These are phyloP conservation scores for Salisapilia sapeloensis DNA, from an alignment of 352 stramenopile species.

Conservation along the genomic window DNA sequence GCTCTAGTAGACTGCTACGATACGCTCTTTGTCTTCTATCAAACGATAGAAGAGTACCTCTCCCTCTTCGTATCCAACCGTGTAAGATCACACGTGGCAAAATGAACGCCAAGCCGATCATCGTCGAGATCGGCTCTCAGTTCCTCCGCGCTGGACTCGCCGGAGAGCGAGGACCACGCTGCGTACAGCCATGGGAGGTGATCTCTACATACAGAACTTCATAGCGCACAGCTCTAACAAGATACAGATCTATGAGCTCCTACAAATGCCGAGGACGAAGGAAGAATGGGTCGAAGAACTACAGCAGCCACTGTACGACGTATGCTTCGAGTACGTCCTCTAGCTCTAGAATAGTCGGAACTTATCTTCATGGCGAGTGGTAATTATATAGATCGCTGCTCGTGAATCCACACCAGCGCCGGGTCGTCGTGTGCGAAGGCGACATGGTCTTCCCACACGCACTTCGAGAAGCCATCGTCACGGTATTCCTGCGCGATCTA, in stretches of 20 bases:
- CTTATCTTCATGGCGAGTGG: conserved; percentile 7
- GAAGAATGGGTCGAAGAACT: conserved; percentile 30
- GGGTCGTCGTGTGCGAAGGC: conserved; percentile 66
- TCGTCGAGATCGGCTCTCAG: conserved; percentile 57
- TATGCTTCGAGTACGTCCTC: conserved; percentile 62
- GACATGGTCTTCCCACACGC: conserved; percentile 43
- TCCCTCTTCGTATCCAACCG: no score
- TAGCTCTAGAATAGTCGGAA: not conserved
- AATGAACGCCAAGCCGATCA: conserved; percentile 37
- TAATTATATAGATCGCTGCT: conserved; percentile 14
- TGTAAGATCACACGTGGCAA: no score
- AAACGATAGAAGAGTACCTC: no score
- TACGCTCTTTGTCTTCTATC: no score
- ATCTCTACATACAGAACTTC: not conserved
- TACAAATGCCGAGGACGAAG: conserved; percentile 12
- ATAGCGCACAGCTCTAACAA: not conserved
- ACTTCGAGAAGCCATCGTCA: conserved; percentile 43
- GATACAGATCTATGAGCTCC: conserved; percentile 31
- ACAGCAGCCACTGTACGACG: conserved; percentile 25
- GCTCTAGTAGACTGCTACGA: no score
- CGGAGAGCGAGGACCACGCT: conserved; percentile 53
- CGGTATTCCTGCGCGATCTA: not conserved
- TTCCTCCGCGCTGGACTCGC: conserved; percentile 58
- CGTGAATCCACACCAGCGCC: conserved; percentile 53
- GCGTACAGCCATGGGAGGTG: conserved; percentile 51